Base-by-base conservation (phyloP, 2,329 filamentous ascomycete species). In the Penicillium sp. region DNA sequence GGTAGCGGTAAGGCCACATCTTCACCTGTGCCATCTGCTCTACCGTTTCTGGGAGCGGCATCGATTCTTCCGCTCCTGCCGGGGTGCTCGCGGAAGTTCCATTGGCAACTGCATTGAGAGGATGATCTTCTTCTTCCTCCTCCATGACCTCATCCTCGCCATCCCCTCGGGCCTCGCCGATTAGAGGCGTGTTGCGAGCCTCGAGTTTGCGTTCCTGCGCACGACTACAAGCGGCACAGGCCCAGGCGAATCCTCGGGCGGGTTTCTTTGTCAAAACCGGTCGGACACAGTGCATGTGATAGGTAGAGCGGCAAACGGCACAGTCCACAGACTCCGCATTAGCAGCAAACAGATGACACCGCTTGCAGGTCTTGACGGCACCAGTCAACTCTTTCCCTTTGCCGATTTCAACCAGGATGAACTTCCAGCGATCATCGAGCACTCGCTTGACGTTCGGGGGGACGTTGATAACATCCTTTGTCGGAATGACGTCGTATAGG, bases 261-360 rank as follows among this genome's bases (percentile, higher is more conserved):
- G 94, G 94, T 73, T 99, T 99, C 73, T 96, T 99, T 47, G 91
- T 81, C 56, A 99, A 74, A 33, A 92, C 90, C 36, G 94, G 94
- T 55, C 88, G 87, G 50, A 99, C 94, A 71, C 94, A 99, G 66
- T 92, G 90, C 92, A 99, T 97, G 76, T 99, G 94, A 74, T 96
- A 99, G 13, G 92, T 97, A 70, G 91, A 87, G 68, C 87, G 84
- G 73, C 94, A 99, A 49, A 96, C 91, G 40, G 92, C 94, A 72
- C 94, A 99, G 71, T 97, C 92, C 22, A 97, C 94, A 35, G 94
- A 97, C 75, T 97, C 90, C 70, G 89, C 95, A 86, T 85, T 94
- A 63, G 94, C 92, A 76, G 92, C 96, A 76, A 94, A 99, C 65
- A 86, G 83, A 66, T 80, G 83, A 76, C 94, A 99, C 73, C 90